Conservation (phyloP, 192 early-diverging fungal species). For the Coemansia sp. region DNA sequence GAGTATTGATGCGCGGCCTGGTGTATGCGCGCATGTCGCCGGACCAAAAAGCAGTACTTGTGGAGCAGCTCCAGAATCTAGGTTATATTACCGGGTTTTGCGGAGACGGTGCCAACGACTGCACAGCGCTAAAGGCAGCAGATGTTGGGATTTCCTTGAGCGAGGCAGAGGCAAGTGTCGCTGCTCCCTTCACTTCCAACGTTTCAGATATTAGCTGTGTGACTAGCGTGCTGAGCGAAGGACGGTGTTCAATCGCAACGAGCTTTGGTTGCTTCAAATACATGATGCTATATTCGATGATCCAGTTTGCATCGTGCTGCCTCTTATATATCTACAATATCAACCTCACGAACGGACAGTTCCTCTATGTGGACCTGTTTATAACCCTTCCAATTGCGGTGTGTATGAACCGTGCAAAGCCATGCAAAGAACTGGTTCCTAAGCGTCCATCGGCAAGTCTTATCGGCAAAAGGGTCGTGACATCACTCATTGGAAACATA, state of each 20-base stretch:
- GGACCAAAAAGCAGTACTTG: conserved; percentile 92
- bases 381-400: conserved; percentile 85
- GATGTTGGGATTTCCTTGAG: conserved; percentile 96
- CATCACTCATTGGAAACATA: conserved; percentile 87
- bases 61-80: conserved; percentile 79
- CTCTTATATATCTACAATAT: conserved; percentile 83
- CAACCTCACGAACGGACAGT: conserved; percentile 93
- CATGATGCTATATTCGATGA: conserved; percentile 96
- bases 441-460: conserved; percentile 89
- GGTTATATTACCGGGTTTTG: conserved; percentile 95
- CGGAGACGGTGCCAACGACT: conserved; percentile 99
- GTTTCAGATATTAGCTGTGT: conserved; percentile 87
- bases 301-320: conserved; percentile 94
- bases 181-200: conserved; percentile 94
- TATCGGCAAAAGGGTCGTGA: conserved; percentile 83
- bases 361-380: conserved; percentile 89
- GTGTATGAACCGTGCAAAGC: conserved; percentile 81
- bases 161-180: conserved; percentile 97
- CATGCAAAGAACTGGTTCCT: conserved; percentile 66
- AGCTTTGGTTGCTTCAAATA: conserved; percentile 98
- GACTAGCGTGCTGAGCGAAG: conserved; percentile 83
- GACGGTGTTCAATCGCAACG: conserved; percentile 95
- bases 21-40: conserved; percentile 98
- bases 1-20: conserved; percentile 84
- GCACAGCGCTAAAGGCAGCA: conserved; percentile 90